Evolutionary conservation across 2,329 filamentous ascomycete species (phyloP), one percentile per base, ranked within the genome.

Genomic region (Moelleriella libera): DNA sequence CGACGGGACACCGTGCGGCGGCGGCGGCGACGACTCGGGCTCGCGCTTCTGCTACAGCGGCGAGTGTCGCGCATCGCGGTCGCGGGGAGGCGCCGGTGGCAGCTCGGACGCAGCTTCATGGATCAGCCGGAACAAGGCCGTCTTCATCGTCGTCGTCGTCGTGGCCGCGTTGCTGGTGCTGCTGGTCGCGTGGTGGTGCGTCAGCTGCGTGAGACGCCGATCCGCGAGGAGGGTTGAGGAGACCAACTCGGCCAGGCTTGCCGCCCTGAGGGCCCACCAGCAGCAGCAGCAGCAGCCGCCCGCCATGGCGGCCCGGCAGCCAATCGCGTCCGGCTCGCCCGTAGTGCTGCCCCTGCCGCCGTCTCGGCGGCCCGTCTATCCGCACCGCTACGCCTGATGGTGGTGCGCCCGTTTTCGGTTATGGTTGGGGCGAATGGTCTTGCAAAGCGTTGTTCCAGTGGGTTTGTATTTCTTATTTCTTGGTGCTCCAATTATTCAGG

Each of bases 1-100:
- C 28, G 88, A 94, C 59, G 88, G 88, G 28, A 94, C 88, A 2
- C 67, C 75, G 1, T 94, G 88, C 60, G 73, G 78, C 21, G 21
- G 21, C 21, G 30, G 41, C 6, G 30, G n/a, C n/a, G n/a, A n/a
- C 44, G 80, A 82, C 21, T 83, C 84, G 46, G 86, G 87, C 4
- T 5, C 12, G 34, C 10, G 8, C 6, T 71, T 68, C 45, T 94
- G 88, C 62, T 61, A 61, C 41, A 88, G 87, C 54, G 88, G 88
- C 41, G 68, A 45, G 29, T 48, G 46, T 41, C 46, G 46, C 14
- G 34, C 32, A 30, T n/a, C n/a, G n/a, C n/a, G n/a, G n/a, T 43
- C 45, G 39, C 9, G 45, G 28, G 45, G 28, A 42, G 30, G 41
- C 6, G 30, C n/a, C 28, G 45, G 45, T 3, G 46, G 41, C 46